phyloP scores from a whole-genome alignment of 495 filamentous ascomycete genomes.

The Pyronema omphalodes region DNA sequence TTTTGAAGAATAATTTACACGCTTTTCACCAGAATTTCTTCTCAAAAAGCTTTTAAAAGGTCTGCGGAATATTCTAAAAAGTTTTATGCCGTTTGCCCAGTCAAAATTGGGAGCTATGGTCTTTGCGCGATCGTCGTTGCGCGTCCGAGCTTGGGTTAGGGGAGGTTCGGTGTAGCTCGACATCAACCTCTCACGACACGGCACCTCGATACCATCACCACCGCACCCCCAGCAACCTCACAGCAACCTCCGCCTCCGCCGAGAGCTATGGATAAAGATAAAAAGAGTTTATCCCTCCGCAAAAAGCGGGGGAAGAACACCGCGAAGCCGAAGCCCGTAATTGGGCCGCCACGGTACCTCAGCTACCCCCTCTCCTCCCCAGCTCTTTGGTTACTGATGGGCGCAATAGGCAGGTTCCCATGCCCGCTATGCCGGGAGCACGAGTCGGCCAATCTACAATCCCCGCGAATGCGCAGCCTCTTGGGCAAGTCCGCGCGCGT shows the following conservation, averaged over 20 bases:
- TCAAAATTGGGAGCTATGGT: too few relatives aligned
- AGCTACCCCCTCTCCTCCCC: neutral
- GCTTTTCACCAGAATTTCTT: too few relatives aligned
- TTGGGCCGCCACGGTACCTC: slow-evolving; percentile 21
- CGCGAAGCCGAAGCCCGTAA: slow-evolving; percentile 18
- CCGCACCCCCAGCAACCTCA: neutral
- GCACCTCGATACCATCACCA: neutral
- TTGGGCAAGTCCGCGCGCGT: slow-evolving; percentile 18
- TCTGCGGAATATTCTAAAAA: too few relatives aligned
- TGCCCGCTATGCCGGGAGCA: slow-evolving; percentile 24
- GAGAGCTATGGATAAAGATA: slow-evolving; percentile 32
- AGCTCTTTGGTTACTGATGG: neutral
- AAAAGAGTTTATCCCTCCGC: slow-evolving; percentile 69
- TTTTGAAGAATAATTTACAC: too few relatives aligned
- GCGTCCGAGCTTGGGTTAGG: too few relatives aligned
- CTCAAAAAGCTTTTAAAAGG: too few relatives aligned
- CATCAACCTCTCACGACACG: neutral
- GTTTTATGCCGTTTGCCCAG: too few relatives aligned
- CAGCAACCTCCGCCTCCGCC: neutral
- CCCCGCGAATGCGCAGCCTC: neutral
- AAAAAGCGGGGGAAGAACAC: slow-evolving; percentile 42
- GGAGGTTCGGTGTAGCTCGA: too few relatives aligned
- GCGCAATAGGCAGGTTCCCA: slow-evolving; percentile 18
- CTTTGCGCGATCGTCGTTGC: too few relatives aligned
- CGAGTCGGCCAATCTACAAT: slow-evolving; percentile 5